Evolutionary conservation across 1,284 basidiomycete genomes (phyloP).

Genomic region (Phellopilus nigrolimitatus): DNA sequence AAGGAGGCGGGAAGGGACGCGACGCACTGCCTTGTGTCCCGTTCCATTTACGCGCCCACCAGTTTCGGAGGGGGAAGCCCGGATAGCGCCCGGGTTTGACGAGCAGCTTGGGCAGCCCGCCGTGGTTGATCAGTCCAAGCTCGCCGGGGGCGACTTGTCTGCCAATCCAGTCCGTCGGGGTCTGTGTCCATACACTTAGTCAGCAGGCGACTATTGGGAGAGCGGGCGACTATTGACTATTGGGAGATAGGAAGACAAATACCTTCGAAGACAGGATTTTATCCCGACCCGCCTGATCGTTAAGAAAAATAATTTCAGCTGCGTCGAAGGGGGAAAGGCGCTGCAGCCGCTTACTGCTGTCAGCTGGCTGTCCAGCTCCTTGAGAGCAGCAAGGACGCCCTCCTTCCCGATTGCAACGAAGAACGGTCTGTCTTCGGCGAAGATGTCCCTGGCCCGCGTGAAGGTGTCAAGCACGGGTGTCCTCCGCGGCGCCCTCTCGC

Average conservation of each 20-base stretch:
- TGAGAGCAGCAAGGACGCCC: slow-evolving; percentile 28
- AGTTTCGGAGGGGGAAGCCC: slow-evolving; percentile 69
- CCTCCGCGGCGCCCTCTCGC: not conserved
- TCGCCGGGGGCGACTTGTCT: slow-evolving; percentile 61
- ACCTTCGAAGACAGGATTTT: slow-evolving; percentile 51
- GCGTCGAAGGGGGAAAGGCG: not conserved
- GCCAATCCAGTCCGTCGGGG: slow-evolving; percentile 64
- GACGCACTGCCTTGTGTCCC: slow-evolving; percentile 63
- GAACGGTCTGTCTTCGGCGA: slow-evolving; percentile 27
- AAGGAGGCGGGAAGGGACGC: not conserved
- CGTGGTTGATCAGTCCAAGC: slow-evolving; percentile 70
- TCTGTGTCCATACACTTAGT: slow-evolving; percentile 29
- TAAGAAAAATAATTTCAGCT: not conserved
- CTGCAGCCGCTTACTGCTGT: slow-evolving; percentile 11
- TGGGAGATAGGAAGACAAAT: slow-evolving; percentile 3
- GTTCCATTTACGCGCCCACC: slow-evolving; percentile 70
- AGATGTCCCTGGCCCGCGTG: slow-evolving; percentile 15
- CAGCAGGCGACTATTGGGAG: not conserved
- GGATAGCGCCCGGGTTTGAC: slow-evolving; percentile 72
- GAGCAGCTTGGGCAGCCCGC: slow-evolving; percentile 69
- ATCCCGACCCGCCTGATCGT: slow-evolving; percentile 48
- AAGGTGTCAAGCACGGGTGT: not conserved
- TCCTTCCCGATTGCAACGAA: slow-evolving; percentile 29
- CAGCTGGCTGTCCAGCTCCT: slow-evolving; percentile 26
- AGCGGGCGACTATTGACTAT: not conserved